Conservation (phyloP, 2,329 filamentous ascomycete genomes). For the Fusarium sp. region DNA sequence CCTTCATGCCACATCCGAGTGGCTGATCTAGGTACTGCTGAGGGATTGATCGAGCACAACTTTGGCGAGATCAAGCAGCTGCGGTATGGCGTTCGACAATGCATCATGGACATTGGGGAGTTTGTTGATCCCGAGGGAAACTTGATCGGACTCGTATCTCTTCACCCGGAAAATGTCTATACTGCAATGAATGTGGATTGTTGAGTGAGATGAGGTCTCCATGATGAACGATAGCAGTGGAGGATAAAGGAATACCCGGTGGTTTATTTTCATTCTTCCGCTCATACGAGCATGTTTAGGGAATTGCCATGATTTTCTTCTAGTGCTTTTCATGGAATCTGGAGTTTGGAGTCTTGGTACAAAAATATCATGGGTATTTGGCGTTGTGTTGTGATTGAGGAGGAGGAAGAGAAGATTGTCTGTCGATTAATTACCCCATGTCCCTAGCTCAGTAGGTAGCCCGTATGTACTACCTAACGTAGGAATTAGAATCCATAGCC, state of each 20-base stretch:
- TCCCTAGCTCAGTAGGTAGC: background rate
- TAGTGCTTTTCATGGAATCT: constrained; percentile 1
- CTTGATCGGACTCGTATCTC: constrained; percentile 44
- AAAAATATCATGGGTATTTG: constrained; percentile 25
- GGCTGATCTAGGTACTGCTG: constrained; percentile 42
- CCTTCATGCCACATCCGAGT: constrained; percentile 45
- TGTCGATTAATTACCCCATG: constrained; percentile 4
- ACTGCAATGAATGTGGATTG: constrained; percentile 20
- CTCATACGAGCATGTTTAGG: constrained; percentile 20
- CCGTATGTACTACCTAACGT: too few species aligned
- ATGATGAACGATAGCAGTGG: constrained; percentile 4
- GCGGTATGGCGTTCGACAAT: constrained; percentile 44
- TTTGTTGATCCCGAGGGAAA: constrained; percentile 48
- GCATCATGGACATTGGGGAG: constrained; percentile 47
- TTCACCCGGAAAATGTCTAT: constrained; percentile 42
- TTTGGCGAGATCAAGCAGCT: constrained; percentile 41
- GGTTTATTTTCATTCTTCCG: constrained; percentile 25
- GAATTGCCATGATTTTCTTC: constrained; percentile 4
- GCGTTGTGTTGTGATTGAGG: constrained; percentile 6
- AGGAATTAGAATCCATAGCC: constrained; percentile 15
- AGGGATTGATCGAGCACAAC: constrained; percentile 42
- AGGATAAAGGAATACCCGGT: constrained; percentile 47
- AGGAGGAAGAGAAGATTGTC: background rate
- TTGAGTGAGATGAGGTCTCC: constrained; percentile 4
- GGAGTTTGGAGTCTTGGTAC: constrained; percentile 24